phyloP scores from a whole-genome alignment of 306 rosid species.

The Citrullus colocynthis region DNA sequence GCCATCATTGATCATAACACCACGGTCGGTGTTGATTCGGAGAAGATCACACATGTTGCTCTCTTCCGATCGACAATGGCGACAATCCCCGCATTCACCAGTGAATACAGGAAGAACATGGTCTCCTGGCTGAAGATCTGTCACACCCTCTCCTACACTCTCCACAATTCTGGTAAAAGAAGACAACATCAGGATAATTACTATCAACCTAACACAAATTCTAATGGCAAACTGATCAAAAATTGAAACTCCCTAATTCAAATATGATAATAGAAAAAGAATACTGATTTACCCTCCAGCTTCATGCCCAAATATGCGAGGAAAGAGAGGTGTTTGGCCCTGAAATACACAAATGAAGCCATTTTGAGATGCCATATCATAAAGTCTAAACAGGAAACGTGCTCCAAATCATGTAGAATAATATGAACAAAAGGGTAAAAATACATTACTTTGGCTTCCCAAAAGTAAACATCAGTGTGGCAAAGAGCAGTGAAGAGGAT shows the following conservation, averaged over 20 bases:
- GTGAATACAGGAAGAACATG: constrained; percentile 94
- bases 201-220: too few relatives aligned
- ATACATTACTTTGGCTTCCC: constrained; percentile 31
- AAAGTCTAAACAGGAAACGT: too few relatives aligned
- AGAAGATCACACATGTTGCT: constrained; percentile 93
- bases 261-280: neutral
- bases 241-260: too few relatives aligned
- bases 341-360: constrained; percentile 11
- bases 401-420: too few relatives aligned
- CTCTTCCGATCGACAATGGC: constrained; percentile 75
- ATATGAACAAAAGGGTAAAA: too few relatives aligned
- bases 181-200: too few relatives aligned
- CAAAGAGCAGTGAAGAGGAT: constrained; percentile 41
- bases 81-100: constrained; percentile 78
- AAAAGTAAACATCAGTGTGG: constrained; percentile 39
- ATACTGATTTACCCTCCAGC: constrained; percentile 59
- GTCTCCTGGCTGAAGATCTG: constrained; percentile 60
- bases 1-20: constrained; percentile 54
- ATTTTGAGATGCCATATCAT: too few relatives aligned
- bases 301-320: constrained; percentile 93
- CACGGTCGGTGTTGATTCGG: constrained; percentile 82
- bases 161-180: constrained; percentile 32
- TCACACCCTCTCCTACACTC: constrained; percentile 85
- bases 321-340: constrained; percentile 78
- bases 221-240: too few relatives aligned